Evolutionary conservation across 495 filamentous ascomycete species (phyloP).

Genomic region (Chaetomidium leptoderma): DNA sequence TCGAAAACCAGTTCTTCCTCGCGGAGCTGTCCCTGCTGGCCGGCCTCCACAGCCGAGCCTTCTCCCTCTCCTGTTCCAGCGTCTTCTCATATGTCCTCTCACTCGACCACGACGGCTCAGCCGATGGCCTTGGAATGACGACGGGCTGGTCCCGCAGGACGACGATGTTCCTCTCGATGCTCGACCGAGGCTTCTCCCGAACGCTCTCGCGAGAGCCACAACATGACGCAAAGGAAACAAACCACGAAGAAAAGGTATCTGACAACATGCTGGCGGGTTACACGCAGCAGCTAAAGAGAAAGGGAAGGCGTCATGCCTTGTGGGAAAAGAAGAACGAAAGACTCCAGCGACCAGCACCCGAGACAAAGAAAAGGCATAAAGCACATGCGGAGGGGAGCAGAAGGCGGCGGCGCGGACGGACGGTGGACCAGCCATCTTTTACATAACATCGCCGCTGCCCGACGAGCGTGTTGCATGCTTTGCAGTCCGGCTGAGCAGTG

Average conservation of each 20-base stretch:
- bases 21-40: constrained; percentile 32
- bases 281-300: constrained; percentile 27
- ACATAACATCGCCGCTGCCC: constrained; percentile 13
- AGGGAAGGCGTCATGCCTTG: constrained; percentile 21
- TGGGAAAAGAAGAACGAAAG: constrained; percentile 23
- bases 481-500: constrained; percentile 21
- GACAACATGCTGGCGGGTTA: constrained; percentile 39
- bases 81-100: constrained; percentile 29
- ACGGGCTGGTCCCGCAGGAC: constrained; percentile 40
- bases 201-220: constrained; percentile 37
- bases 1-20: constrained; percentile 33
- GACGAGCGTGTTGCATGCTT: constrained; percentile 6
- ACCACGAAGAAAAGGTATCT: constrained; percentile 41
- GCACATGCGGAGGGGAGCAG: constrained; percentile 11
- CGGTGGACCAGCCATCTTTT: constrained; percentile 25
- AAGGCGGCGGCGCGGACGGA: constrained; percentile 12
- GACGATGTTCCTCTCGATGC: constrained; percentile 30
- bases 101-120: constrained; percentile 29
- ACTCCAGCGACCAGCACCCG: constrained; percentile 31
- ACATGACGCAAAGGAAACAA: constrained; percentile 39
- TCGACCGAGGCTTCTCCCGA: constrained; percentile 36
- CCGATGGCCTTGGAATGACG: constrained; percentile 32
- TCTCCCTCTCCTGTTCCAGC: constrained; percentile 34
- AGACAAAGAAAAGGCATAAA: constrained; percentile 17
- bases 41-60: constrained; percentile 28